Percentiles rank a stretch among this genome's conserved stretches.
phyloP scores from a whole-genome alignment of 805 yeast species.

The Metschnikowia cubensis region DNA sequence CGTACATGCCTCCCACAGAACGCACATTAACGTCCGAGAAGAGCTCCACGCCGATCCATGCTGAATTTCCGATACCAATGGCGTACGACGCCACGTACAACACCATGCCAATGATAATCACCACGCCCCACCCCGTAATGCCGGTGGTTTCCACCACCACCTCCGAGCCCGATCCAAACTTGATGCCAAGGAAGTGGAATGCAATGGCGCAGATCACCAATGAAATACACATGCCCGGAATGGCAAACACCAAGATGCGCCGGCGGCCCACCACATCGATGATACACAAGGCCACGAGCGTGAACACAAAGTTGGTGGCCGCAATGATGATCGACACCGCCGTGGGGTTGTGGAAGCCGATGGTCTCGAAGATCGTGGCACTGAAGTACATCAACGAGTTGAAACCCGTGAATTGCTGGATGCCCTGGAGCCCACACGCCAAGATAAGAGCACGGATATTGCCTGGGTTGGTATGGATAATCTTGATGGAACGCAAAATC shows the following conservation, averaged over 20 bases:
- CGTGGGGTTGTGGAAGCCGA: conserved; percentile 86
- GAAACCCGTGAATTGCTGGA: conserved; percentile 96
- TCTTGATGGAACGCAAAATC: conserved; percentile 57
- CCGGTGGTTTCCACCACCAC: conserved; percentile 38
- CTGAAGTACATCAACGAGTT: conserved; percentile 95
- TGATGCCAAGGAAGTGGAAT: conserved; percentile 76
- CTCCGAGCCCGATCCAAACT: conserved; percentile 46
- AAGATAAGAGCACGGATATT: conserved; percentile 85
- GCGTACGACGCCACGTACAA: conserved; percentile 87
- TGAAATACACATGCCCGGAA: conserved; percentile 81
- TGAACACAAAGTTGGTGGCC: conserved; percentile 89
- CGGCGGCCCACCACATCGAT: conserved; percentile 90
- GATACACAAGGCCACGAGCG: conserved; percentile 77
- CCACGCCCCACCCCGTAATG: conserved; percentile 81
- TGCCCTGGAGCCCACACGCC: conserved; percentile 91
- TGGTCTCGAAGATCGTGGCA: conserved; percentile 84
- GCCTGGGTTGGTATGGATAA: conserved; percentile 65
- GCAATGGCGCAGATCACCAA: conserved; percentile 82
- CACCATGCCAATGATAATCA: conserved; percentile 82
- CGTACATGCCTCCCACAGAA: conserved; percentile 85
- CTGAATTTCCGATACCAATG: conserved; percentile 93
- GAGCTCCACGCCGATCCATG: conserved; percentile 96
- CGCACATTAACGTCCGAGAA: conserved; percentile 88
- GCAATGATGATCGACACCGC: conserved; percentile 93
- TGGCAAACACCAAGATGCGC: conserved; percentile 67